These are phyloP conservation scores for Kodamaea anthophila DNA, from an alignment of 1,139 yeast genomes.

Conservation along the genomic window DNA sequence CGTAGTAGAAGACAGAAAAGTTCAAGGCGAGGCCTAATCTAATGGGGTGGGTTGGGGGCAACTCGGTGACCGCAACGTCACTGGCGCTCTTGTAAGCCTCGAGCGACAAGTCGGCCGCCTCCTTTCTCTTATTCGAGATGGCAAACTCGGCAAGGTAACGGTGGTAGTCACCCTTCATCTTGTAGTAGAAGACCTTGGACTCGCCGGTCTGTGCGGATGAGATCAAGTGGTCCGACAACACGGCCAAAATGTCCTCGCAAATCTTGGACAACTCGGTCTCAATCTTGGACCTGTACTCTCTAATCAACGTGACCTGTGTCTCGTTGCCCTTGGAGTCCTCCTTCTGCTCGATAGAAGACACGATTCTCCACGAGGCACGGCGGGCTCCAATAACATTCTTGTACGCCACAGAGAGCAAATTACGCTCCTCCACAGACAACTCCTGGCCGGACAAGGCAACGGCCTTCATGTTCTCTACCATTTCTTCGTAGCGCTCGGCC, in stretches of 20 bases:
- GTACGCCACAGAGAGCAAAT: constrained; percentile 93
- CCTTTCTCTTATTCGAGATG: constrained; percentile 82
- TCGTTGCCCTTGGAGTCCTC: constrained; percentile 95
- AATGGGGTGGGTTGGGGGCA: constrained; percentile 98
- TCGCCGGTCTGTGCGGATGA: constrained; percentile 96
- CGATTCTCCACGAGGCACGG: constrained; percentile 99
- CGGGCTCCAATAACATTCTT: constrained; percentile 98
- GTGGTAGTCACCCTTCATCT: constrained; percentile 99
- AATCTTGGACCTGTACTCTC: constrained; percentile 91
- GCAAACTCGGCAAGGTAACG: constrained; percentile 98
- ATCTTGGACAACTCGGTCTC: constrained; percentile 90
- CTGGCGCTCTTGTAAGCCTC: constrained; percentile 95
- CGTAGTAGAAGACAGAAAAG: constrained; percentile 97
- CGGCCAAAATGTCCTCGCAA: constrained; percentile 88
- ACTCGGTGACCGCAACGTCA: constrained; percentile 92
- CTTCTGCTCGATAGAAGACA: constrained; percentile 94
- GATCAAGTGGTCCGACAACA: constrained; percentile 82
- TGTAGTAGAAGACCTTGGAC: constrained; percentile 95
- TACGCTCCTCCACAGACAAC: constrained; percentile 95
- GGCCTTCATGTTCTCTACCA: constrained; percentile 98
- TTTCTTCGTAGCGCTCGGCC: constrained; percentile 99
- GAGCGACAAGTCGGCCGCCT: constrained; percentile 85
- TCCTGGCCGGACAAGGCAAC: constrained; percentile 96
- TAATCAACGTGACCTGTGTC: constrained; percentile 80
- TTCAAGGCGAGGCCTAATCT: constrained; percentile 96